Evolutionary conservation across 2,329 filamentous ascomycete genomes (phyloP), one percentile per base, ranked within the genome.

Genomic region (Ramularia endophylla): DNA sequence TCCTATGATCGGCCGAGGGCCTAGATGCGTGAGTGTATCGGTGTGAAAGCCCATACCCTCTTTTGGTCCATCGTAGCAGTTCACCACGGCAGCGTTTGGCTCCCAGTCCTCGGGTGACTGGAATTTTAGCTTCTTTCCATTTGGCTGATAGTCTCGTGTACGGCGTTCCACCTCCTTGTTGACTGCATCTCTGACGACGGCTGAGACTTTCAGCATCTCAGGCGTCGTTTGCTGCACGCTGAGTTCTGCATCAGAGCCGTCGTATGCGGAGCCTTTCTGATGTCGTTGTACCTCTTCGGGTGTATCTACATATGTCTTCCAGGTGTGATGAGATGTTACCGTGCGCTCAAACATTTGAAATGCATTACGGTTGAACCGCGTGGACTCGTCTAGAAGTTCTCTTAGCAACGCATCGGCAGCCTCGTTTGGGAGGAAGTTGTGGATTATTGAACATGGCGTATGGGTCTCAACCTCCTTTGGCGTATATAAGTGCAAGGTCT

Each of bases 71-170:
- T 82, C 72, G 62, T 98, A 98, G 68, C 87, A 94, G 62, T 98
- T 98, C 12, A 94, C 89, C 57, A 95, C 90, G 0, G 89, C 87
- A 0, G 87, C 87, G 58, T 97, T 97, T 8, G 90, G 86, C 7
- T 70, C 69, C 89, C 90, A 97, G 0, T 73, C 65, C 0, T 75
- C 64, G 0, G 86, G 75, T 0, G 82, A 84, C 57, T 95, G 89
- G 53, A 85, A 81, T 52, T 74, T 81, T 19, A 95, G 74, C 61
- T 90, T 94, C 61, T 77, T 72, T 9, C 81, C 79, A 13, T 68
- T 69, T 0, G 84, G 82, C 46, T 92, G 87, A 40, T 74, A 74
- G 3, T 76, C 72, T 35, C 68, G 68, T 46, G 90, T 92, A 6
- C 88, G 80, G 5, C 73, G 69, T 40, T 75, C 66, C n/a, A 95